Evolutionary conservation across 2,329 filamentous ascomycete genomes (phyloP), one percentile per base, ranked within the genome.

Genomic region (Alternaria postmessia): DNA sequence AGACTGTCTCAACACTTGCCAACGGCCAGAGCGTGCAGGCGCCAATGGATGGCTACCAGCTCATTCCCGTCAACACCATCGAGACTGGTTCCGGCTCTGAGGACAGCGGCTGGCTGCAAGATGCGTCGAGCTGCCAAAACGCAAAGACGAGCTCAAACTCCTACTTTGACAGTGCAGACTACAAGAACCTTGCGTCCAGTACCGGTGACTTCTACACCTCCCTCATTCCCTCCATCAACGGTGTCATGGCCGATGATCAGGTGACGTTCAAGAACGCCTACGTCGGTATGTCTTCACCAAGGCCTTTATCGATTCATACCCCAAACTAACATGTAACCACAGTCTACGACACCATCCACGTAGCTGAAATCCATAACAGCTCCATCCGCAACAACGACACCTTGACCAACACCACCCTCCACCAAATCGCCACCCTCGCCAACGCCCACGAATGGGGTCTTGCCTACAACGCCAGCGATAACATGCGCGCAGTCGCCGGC

Each of bases 361-460:
- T 89, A 18, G 87, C 85, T 49, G 75, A 75, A 24, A 89, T 89
- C 73, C 87, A 89, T 79, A 89, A 89, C 77, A 66, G 80, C n/a
- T 83, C 80, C 63, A 90, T 92, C 70, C 83, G 86, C 41, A 72
- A 73, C 26, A 84, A 85, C 4, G 74, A 80, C 24, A 75, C 86
- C 52, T 82, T 91, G 46, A 84, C 94, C 62, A 89, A 88, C 47
- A 69, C 81, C 38, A 85, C 85, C 26, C 82, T 92, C 56, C 75
- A 81, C 68, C 87, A 91, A 74, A 86, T 95, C 57, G 85, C 86
- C 68, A 85, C 86, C n/a, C 87, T 95, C 32, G 93, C 94, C 68
- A 88, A 94, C 75, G 81, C 83, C 59, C 91, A 95, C 78, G 91
- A 97, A 78, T 96, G 87, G 83, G 90, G 89, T 72, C 87, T 95